These are phyloP conservation scores for Lecanicillium sp. DNA, from an alignment of 2,329 filamentous ascomycete species.

Conservation along the genomic window DNA sequence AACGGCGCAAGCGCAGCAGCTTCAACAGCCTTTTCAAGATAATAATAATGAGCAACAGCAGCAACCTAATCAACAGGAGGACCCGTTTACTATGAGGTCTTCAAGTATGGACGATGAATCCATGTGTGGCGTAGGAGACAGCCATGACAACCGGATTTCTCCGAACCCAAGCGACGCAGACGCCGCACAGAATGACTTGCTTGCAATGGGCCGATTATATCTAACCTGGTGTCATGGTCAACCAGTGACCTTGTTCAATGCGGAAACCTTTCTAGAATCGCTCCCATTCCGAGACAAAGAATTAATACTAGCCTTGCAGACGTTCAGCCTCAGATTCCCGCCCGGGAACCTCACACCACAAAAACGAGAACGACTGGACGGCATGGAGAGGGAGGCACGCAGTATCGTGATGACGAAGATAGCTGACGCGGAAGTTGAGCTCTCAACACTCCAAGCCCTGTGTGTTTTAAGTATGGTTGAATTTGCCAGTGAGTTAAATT, in stretches of 20 bases:
- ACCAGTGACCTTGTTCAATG: constrained; percentile 38
- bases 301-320: constrained; percentile 26
- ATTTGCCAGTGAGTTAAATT: constrained; percentile 28
- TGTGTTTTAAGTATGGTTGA: constrained; percentile 29
- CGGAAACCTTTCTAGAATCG: constrained; percentile 29
- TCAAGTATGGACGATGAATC: too few relatives aligned
- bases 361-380: constrained; percentile 7
- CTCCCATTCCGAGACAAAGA: constrained; percentile 28
- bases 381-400: constrained; percentile 12
- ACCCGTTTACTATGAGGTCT: too few relatives aligned
- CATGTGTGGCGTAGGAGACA: not conserved
- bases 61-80: too few relatives aligned
- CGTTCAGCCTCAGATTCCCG: constrained; percentile 34
- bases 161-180: not conserved
- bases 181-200: constrained; percentile 5
- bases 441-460: constrained; percentile 30
- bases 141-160: not conserved
- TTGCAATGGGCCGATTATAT: constrained; percentile 26
- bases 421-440: constrained; percentile 23
- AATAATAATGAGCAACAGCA: too few relatives aligned
- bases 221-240: constrained; percentile 41
- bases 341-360: constrained; percentile 11
- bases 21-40: too few relatives aligned
- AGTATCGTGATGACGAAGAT: constrained; percentile 24
- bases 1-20: not conserved